A percentile compares a stretch with the other conserved stretches of the same genome.
Conservation (phyloP, 1,284 basidiomycete species). For the Retiboletus fuscus region DNA sequence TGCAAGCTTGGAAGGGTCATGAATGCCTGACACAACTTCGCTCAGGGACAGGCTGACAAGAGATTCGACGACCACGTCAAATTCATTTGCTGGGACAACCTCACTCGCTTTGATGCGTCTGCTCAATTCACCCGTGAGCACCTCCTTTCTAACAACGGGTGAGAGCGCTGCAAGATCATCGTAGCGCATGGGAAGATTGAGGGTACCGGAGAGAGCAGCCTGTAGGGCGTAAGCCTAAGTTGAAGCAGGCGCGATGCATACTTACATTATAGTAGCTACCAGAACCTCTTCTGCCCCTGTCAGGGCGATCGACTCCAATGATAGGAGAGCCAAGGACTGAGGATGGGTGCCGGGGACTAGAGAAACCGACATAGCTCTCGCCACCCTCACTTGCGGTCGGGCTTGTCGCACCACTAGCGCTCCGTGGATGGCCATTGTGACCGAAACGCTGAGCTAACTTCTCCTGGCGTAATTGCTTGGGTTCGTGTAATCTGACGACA, state of each 20-base stretch:
- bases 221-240: constrained; percentile 43
- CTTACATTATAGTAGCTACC: constrained; percentile 85
- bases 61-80: constrained; percentile 75
- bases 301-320: constrained; percentile 63
- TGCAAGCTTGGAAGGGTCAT: constrained; percentile 72
- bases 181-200: constrained; percentile 83
- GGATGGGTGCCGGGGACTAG: constrained; percentile 72
- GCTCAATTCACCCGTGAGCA: constrained; percentile 83
- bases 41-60: constrained; percentile 76
- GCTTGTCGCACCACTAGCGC: constrained; percentile 82
- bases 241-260: constrained; percentile 15
- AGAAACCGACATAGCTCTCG: constrained; percentile 76
- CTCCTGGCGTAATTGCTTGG: constrained; percentile 88
- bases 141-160: constrained; percentile 85
- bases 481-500: constrained; percentile 89
- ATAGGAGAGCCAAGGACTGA: constrained; percentile 67
- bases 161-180: constrained; percentile 84
- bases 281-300: constrained; percentile 77
- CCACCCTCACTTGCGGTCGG: constrained; percentile 83
- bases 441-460: constrained; percentile 85
- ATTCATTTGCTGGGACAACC: constrained; percentile 62
- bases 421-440: constrained; percentile 80
- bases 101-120: constrained; percentile 74
- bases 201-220: constrained; percentile 82
- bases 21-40: constrained; percentile 80